A percentile compares a stretch with the other conserved stretches of the same genome.
These are phyloP conservation scores for Collybia mongolica DNA, from an alignment of 768 basidiomycete species.

Conservation along the genomic window DNA sequence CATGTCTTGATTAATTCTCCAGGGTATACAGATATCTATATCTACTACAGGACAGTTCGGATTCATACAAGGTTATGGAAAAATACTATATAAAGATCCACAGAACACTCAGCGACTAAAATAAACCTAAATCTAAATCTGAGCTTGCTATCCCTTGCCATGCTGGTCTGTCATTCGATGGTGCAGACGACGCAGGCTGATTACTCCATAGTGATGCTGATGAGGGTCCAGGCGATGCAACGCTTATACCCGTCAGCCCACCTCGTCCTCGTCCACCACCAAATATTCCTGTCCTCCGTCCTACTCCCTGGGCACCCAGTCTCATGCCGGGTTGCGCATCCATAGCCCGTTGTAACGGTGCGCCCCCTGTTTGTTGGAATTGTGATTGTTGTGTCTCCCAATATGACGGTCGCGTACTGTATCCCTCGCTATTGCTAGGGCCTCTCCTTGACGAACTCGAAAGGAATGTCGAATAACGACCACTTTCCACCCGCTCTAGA, in stretches of 20 bases:
- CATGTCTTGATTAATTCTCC: no score
- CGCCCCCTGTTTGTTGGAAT: constrained; percentile 27
- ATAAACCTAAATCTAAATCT: constrained; percentile 37
- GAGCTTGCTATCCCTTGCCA: constrained; percentile 41
- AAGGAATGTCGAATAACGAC: constrained; percentile 32
- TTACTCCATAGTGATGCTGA: constrained; percentile 33
- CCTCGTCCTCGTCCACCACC: constrained; percentile 37
- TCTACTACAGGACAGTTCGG: background rate
- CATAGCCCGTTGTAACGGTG: constrained; percentile 44
- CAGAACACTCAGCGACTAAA: constrained; percentile 31
- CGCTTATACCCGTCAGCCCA: constrained; percentile 3
- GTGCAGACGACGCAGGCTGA: constrained; percentile 37
- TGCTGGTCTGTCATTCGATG: constrained; percentile 27
- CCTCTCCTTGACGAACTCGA: constrained; percentile 29
- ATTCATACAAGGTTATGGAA: background rate
- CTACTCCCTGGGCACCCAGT: constrained; percentile 40
- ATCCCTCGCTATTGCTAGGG: constrained; percentile 18
- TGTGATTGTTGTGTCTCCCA: constrained; percentile 28
- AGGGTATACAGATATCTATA: no score
- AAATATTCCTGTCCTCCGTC: constrained; percentile 60
- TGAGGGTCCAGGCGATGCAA: background rate
- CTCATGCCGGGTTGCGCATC: constrained; percentile 54
- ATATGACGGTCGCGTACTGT: constrained; percentile 20
- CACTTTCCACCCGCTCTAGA: constrained; percentile 43
- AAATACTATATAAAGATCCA: constrained; percentile 2